phyloP scores from a whole-genome alignment of 495 filamentous ascomycete species.

The Aspergillus asperescens region DNA sequence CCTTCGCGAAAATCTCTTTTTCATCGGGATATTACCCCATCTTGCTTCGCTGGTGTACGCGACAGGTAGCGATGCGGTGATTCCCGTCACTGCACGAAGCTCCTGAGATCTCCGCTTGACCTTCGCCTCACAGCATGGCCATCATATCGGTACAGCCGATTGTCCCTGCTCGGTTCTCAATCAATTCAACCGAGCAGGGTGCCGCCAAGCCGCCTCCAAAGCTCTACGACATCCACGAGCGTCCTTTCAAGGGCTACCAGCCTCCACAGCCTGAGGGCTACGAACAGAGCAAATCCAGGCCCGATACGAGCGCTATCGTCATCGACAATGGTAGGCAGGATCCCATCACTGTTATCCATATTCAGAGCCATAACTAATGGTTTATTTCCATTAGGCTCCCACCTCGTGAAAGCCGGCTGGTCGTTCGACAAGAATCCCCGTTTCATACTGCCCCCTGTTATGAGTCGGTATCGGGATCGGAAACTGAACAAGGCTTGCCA shows the following conservation, averaged over 20 bases:
- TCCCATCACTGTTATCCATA: background rate
- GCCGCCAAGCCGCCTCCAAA: constrained; percentile 46
- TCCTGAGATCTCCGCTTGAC: constrained; percentile 24
- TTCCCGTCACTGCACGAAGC: constrained; percentile 18
- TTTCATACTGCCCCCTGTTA: constrained; percentile 76
- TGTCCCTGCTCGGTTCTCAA: constrained; percentile 29
- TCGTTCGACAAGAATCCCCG: constrained; percentile 79
- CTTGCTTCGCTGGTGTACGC: constrained; percentile 2
- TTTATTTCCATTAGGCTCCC: constrained; percentile 59
- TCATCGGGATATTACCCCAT: background rate
- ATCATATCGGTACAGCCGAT: constrained; percentile 44
- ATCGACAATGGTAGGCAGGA: constrained; percentile 87
- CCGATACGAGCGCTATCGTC: constrained; percentile 69
- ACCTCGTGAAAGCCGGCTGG: constrained; percentile 86
- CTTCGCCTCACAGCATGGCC: constrained; percentile 38
- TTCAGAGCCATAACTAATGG: constrained; percentile 2
- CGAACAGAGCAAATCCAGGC: constrained; percentile 52
- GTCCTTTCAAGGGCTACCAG: constrained; percentile 69
- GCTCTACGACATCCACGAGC: constrained; percentile 58
- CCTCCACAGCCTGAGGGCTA: constrained; percentile 63
- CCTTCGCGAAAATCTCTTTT: background rate
- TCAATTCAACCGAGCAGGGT: constrained; percentile 31
- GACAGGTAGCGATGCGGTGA: constrained; percentile 34
- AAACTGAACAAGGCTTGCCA: constrained; percentile 84
- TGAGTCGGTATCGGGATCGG: constrained; percentile 88